These are phyloP conservation scores for Albatrellus ellisii DNA, from an alignment of 768 basidiomycete species.

Conservation along the genomic window DNA sequence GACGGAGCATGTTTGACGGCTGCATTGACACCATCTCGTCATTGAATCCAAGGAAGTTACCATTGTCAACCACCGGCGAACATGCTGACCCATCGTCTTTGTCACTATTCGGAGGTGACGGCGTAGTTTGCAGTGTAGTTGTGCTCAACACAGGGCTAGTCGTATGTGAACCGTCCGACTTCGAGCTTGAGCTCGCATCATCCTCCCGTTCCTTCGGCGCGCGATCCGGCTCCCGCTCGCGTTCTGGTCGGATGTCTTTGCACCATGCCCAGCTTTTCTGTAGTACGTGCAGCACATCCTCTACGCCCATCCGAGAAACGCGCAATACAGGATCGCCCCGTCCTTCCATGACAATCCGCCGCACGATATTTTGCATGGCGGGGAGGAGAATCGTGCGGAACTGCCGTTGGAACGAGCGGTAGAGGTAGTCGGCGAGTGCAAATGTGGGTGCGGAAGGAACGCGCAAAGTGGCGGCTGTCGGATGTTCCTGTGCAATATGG, in stretches of 20 bases:
- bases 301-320: conserved; percentile 40
- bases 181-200: conserved; percentile 35
- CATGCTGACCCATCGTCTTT: conserved; percentile 21
- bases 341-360: conserved; percentile 52
- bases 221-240: conserved; percentile 5
- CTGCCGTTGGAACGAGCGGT: conserved; percentile 42
- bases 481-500: conserved; percentile 26
- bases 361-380: conserved; percentile 56
- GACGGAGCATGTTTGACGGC: conserved; percentile 43
- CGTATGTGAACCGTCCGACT: conserved; percentile 38
- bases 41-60: conserved; percentile 19
- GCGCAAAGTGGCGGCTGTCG: conserved; percentile 30
- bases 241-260: conserved; percentile 46
- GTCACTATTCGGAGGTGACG: conserved; percentile 42
- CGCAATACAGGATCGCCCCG: conserved; percentile 42
- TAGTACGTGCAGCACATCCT: conserved; percentile 46
- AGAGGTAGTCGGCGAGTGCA: conserved; percentile 51
- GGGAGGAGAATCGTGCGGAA: conserved; percentile 48
- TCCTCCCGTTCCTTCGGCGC: conserved; percentile 27
- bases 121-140: conserved; percentile 66
- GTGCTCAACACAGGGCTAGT: conserved; percentile 69
- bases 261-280: conserved; percentile 56
- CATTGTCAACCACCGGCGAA: conserved; percentile 16
- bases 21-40: conserved; percentile 49
- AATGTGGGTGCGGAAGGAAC: conserved; percentile 48